These are phyloP conservation scores for Trichoderma breve DNA, from an alignment of 2,329 filamentous ascomycete genomes.

Conservation along the genomic window DNA sequence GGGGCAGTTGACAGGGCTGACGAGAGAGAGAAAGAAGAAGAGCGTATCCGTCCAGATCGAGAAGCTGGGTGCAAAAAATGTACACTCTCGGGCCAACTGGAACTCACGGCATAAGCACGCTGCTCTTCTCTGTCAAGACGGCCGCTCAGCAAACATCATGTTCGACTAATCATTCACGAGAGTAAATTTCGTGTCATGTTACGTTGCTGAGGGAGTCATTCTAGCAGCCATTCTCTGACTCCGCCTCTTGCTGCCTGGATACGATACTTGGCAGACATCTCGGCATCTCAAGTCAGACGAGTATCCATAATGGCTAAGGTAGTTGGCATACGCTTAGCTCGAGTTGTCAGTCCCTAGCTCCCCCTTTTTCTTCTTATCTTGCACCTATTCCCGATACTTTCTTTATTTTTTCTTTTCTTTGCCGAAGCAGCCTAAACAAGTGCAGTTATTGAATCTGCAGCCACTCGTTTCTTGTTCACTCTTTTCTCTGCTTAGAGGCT, in stretches of 20 bases:
- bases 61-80: not conserved
- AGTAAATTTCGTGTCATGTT: not conserved
- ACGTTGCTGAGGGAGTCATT: not conserved
- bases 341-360: not conserved
- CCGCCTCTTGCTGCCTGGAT: not conserved
- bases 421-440: not conserved
- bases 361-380: not conserved
- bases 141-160: not conserved
- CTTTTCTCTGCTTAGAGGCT: not conserved
- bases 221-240: not conserved
- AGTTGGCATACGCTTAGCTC: not conserved
- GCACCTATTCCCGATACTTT: not conserved
- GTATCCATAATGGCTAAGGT: slow-evolving; percentile 1
- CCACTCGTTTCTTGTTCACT: not conserved
- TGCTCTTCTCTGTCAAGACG: not conserved
- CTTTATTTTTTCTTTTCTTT: not conserved
- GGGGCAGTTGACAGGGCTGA: not conserved
- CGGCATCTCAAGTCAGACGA: not conserved
- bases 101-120: not conserved
- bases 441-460: not conserved
- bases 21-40: not conserved
- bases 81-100: not conserved
- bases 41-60: not conserved
- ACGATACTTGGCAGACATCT: not conserved
- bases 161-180: not conserved